A percentile compares a stretch with the other conserved stretches of the same genome.
These are phyloP conservation scores for Phytophthora citrophthora DNA, from an alignment of 352 stramenopile species.

Conservation along the genomic window DNA sequence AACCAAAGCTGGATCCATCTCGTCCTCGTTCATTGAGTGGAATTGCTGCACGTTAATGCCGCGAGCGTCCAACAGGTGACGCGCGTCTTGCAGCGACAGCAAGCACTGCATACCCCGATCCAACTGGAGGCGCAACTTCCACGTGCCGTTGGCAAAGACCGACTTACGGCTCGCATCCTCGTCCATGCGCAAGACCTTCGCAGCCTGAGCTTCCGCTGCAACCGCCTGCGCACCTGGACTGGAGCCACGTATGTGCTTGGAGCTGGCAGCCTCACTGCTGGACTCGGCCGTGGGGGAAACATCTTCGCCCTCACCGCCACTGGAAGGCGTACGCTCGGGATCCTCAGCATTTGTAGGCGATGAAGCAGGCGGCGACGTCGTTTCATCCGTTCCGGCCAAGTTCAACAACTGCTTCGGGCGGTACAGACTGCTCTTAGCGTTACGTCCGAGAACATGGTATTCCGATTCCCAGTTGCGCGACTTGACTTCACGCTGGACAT, in stretches of 20 bases:
- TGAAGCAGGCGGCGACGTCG: slow-evolving; percentile 12
- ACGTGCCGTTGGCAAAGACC: slow-evolving; percentile 80
- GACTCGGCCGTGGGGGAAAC: slow-evolving; percentile 25
- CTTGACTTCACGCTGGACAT: slow-evolving; percentile 69
- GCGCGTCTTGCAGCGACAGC: slow-evolving; percentile 81
- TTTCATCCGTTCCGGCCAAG: slow-evolving; percentile 31
- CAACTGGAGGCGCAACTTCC: slow-evolving; percentile 73
- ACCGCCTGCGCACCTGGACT: slow-evolving; percentile 34
- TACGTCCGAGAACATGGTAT: slow-evolving; percentile 79
- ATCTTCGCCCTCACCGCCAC: slow-evolving; percentile 13
- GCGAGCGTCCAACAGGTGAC: slow-evolving; percentile 81
- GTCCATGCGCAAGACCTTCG: slow-evolving; percentile 69
- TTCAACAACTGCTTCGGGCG: slow-evolving; percentile 76
- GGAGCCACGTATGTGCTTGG: slow-evolving; percentile 24
- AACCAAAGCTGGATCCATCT: slow-evolving; percentile 77
- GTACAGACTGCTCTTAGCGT: slow-evolving; percentile 81
- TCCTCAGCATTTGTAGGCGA: slow-evolving; percentile 21
- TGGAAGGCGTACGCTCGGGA: slow-evolving; percentile 28
- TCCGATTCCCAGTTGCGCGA: slow-evolving; percentile 78
- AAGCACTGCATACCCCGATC: slow-evolving; percentile 80
- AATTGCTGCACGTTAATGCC: slow-evolving; percentile 89
- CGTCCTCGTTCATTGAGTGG: slow-evolving; percentile 71
- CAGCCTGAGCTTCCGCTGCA: slow-evolving; percentile 29
- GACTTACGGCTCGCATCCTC: slow-evolving; percentile 50
- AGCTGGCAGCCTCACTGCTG: slow-evolving; percentile 35